A percentile compares a stretch with the other conserved stretches of the same genome.
These are phyloP conservation scores for Shiraia bambusicola DNA, from an alignment of 2,329 filamentous ascomycete species.

Conservation along the genomic window DNA sequence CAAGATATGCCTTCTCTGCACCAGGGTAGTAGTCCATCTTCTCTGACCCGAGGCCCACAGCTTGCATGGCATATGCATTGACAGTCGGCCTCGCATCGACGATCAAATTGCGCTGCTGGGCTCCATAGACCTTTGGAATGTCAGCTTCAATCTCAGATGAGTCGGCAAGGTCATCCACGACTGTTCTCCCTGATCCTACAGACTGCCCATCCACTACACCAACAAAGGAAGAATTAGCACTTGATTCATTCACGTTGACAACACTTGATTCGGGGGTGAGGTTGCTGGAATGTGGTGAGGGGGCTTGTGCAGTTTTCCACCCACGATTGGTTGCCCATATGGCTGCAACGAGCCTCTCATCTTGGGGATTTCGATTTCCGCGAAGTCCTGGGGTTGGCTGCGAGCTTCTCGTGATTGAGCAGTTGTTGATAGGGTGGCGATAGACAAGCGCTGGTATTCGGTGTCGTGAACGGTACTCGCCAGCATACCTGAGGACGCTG, in stretches of 20 bases:
- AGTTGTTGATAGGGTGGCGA: conserved; percentile 95
- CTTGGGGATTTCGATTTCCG: conserved; percentile 88
- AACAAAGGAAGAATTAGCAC: conserved; percentile 39
- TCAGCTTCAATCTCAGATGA: conserved; percentile 42
- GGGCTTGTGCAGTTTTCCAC: conserved; percentile 32
- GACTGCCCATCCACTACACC: conserved; percentile 31
- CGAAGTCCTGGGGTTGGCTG: conserved; percentile 87
- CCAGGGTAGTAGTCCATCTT: conserved; percentile 98
- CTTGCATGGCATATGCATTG: conserved; percentile 93
- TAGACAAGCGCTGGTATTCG: conserved; percentile 90
- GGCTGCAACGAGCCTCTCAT: conserved; percentile 88
- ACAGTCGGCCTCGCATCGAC: conserved; percentile 93
- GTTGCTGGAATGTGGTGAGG: conserved; percentile 28
- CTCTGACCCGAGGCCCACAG: conserved; percentile 88
- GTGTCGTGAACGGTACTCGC: conserved; percentile 81
- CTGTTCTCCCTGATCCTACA: conserved; percentile 16
- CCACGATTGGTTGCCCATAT: conserved; percentile 73
- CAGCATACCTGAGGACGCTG: conserved; percentile 91
- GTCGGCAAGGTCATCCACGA: conserved; percentile 30
- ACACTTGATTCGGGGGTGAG: conserved; percentile 38
- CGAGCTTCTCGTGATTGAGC: conserved; percentile 91
- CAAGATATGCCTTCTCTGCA: conserved; percentile 86
- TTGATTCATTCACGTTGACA: conserved; percentile 34
- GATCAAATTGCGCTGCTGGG: conserved; percentile 90
- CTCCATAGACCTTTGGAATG: conserved; percentile 69